Conservation (phyloP, 2,329 filamentous ascomycete species). For the Hirsutella minnesotensis region DNA sequence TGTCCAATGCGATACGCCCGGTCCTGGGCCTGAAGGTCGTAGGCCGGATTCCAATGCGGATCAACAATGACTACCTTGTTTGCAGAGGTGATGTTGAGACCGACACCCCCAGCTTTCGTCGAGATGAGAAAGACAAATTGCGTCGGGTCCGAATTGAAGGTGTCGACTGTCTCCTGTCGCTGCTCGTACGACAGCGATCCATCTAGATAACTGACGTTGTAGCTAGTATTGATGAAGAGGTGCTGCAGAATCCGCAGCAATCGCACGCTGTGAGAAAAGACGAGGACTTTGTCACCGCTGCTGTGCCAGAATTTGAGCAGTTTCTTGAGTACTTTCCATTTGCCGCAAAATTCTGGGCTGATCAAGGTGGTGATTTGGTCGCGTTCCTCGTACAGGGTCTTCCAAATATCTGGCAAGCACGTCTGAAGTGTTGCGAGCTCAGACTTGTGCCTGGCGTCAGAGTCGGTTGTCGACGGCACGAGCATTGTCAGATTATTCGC, state of each 20-base stretch:
- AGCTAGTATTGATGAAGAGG: constrained; percentile 78
- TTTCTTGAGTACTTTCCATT: constrained; percentile 86
- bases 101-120: constrained; percentile 84
- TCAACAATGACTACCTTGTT: constrained; percentile 98
- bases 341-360: constrained; percentile 87
- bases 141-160: constrained; percentile 77
- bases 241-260: constrained; percentile 74
- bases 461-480: constrained; percentile 54
- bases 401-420: constrained; percentile 66
- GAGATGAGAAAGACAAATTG: constrained; percentile 96
- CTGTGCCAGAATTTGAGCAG: constrained; percentile 81
- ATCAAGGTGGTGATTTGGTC: constrained; percentile 73
- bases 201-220: constrained; percentile 85
- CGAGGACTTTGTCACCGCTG: constrained; percentile 85
- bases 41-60: constrained; percentile 93
- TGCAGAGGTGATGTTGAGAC: constrained; percentile 90
- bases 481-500: constrained; percentile 87
- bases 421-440: constrained; percentile 63
- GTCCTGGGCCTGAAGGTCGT: constrained; percentile 92
- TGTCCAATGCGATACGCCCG: constrained; percentile 94
- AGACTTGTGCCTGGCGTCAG: constrained; percentile 61
- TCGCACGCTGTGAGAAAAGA: constrained; percentile 87
- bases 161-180: constrained; percentile 69
- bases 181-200: constrained; percentile 76
- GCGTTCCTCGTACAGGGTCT: constrained; percentile 58